phyloP scores from a whole-genome alignment of 352 stramenopile species.

The Ophiocytium majus region DNA sequence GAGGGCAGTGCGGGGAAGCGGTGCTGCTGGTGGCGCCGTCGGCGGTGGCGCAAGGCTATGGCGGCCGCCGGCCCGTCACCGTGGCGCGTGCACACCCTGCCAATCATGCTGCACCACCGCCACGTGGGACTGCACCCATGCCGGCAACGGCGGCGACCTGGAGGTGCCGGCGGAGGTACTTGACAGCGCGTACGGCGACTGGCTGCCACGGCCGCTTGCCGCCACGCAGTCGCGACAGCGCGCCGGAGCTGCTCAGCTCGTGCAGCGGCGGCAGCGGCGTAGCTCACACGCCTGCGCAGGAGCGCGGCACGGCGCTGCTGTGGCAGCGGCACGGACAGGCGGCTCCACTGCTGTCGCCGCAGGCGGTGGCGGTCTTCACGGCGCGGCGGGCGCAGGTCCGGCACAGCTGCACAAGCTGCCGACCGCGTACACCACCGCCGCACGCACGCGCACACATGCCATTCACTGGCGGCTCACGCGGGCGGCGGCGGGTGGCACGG shows the following conservation, averaged over 20 bases:
- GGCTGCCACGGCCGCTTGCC: no score
- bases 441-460: no score
- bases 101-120: not conserved
- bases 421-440: not conserved
- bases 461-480: not conserved
- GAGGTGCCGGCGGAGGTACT: not conserved
- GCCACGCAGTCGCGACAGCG: no score
- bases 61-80: not conserved
- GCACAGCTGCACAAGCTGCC: not conserved
- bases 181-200: no score
- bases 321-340: no score
- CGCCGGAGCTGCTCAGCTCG: no score
- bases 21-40: not conserved
- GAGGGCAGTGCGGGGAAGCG: no score
- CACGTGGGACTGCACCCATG: no score
- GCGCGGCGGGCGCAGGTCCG: not conserved
- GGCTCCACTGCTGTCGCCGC: no score
- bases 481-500: not conserved
- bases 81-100: not conserved
- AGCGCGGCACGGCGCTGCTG: no score
- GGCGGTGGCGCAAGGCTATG: no score
- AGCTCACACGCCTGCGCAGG: not conserved
- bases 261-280: not conserved
- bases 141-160: not conserved
- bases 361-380: not conserved